Conservation (phyloP, 1,139 yeast species). For the Saccharomycopsis hybrid region DNA sequence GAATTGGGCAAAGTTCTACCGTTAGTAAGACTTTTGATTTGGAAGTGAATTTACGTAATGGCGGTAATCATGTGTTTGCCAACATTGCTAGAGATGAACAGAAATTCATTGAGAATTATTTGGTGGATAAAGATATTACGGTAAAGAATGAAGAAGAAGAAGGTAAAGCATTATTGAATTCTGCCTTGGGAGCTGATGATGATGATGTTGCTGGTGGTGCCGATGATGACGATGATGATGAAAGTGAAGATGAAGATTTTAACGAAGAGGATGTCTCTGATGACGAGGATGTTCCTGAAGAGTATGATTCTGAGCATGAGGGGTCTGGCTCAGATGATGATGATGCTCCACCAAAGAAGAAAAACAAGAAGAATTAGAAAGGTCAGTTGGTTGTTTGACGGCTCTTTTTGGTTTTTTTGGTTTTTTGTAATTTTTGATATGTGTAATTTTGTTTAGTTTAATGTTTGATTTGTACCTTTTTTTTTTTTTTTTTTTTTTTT, state of each 20-base stretch:
- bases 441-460: too few relatives aligned
- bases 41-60: conserved; percentile 64
- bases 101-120: conserved; percentile 64
- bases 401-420: too few relatives aligned
- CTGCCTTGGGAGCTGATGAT: conserved; percentile 65
- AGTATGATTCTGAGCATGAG: conserved; percentile 63
- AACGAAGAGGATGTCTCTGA: conserved; percentile 50
- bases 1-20: conserved; percentile 77
- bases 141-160: conserved; percentile 88
- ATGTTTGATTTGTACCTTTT: too few relatives aligned
- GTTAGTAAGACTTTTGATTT: conserved; percentile 91
- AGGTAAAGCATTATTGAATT: conserved; percentile 73
- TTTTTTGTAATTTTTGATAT: too few relatives aligned
- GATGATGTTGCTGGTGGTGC: conserved; percentile 57
- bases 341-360: conserved; percentile 15
- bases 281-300: conserved; percentile 82
- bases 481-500: too few relatives aligned
- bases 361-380: conserved; percentile 13
- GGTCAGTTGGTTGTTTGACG: too few relatives aligned
- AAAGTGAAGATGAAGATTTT: conserved; percentile 65
- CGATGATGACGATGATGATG: conserved; percentile 54
- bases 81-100: conserved; percentile 91
- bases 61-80: conserved; percentile 76
- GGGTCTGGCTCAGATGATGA: conserved; percentile 24
- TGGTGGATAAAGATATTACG: conserved; percentile 68